Evolutionary conservation across 495 filamentous ascomycete genomes (phyloP).

Genomic region (Hypoxylon crocopeplum): DNA sequence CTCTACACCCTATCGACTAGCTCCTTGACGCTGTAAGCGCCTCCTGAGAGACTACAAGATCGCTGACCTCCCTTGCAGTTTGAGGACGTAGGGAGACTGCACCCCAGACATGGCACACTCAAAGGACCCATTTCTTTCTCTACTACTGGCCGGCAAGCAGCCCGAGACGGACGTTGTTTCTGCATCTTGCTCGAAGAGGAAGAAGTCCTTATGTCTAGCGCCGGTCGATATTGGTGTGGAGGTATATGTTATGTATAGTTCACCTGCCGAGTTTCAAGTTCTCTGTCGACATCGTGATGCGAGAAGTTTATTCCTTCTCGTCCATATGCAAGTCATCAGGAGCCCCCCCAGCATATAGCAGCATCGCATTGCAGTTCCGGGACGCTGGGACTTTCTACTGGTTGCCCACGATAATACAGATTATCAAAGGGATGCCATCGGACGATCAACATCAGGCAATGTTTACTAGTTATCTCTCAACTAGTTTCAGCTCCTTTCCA

Average conservation of each 20-base stretch:
- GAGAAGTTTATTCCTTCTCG: conserved; percentile 16
- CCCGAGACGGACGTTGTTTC: conserved; percentile 25
- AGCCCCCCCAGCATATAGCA: conserved; percentile 26
- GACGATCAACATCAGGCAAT: conserved; percentile 32
- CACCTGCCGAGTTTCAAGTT: conserved; percentile 28
- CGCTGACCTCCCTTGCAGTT: conserved; percentile 20
- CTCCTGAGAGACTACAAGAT: conserved; percentile 24
- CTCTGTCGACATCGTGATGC: conserved; percentile 10
- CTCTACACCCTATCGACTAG: conserved; percentile 14
- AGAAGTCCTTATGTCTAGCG: conserved; percentile 13
- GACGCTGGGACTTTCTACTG: conserved; percentile 16
- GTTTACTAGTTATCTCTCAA: conserved; percentile 21
- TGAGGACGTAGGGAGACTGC: conserved; percentile 15
- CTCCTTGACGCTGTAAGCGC: conserved; percentile 33
- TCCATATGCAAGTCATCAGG: conserved; percentile 38
- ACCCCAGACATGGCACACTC: conserved; percentile 20
- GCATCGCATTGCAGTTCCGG: conserved; percentile 19
- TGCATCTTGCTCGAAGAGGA: conserved; percentile 33
- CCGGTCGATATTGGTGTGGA: conserved; percentile 5
- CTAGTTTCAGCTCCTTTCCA: conserved; percentile 34
- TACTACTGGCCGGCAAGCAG: conserved; percentile 25
- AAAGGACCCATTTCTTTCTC: conserved; percentile 16
- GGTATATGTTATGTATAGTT: conserved; percentile 18
- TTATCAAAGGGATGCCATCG: conserved; percentile 28
- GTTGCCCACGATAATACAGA: conserved; percentile 9